A percentile compares a stretch with the other conserved stretches of the same genome.
These are phyloP conservation scores for Moesziomyces sp. DNA, from an alignment of 1,284 basidiomycete species.

Conservation along the genomic window DNA sequence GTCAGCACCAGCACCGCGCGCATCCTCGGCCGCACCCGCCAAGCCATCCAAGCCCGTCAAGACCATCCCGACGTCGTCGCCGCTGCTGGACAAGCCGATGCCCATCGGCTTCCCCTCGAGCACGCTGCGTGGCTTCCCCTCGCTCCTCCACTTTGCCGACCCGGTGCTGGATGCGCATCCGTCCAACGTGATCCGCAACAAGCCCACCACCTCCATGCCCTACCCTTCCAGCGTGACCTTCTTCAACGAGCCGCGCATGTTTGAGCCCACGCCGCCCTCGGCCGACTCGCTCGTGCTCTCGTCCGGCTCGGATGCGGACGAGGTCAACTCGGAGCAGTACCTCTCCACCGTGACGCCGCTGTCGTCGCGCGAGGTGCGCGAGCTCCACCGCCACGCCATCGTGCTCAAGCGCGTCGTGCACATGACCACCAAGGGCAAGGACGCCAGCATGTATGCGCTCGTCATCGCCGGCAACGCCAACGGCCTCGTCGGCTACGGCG, in stretches of 20 bases:
- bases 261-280: constrained; percentile 52
- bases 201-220: constrained; percentile 28
- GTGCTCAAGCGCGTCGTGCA: constrained; percentile 74
- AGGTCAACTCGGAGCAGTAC: constrained; percentile 57
- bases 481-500: constrained; percentile 89
- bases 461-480: constrained; percentile 83
- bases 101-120: constrained; percentile 46
- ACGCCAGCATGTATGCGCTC: constrained; percentile 76
- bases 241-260: constrained; percentile 60
- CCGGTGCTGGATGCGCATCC: constrained; percentile 65
- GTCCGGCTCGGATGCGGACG: constrained; percentile 50
- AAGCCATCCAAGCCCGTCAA: constrained; percentile 3
- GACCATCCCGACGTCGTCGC: constrained; percentile 32
- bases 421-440: constrained; percentile 88
- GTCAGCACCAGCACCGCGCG: not conserved
- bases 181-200: constrained; percentile 39
- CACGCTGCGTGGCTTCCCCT: constrained; percentile 55
- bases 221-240: constrained; percentile 52
- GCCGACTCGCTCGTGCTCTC: constrained; percentile 54
- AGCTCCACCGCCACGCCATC: constrained; percentile 63
- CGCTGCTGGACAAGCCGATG: constrained; percentile 54
- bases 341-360: constrained; percentile 63
- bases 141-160: constrained; percentile 61
- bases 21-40: not conserved
- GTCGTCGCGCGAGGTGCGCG: constrained; percentile 53